Percentiles rank a stretch among this genome's conserved stretches.
Conservation (phyloP, 495 filamentous ascomycete species). For the Beverwykella pulmonaria region DNA sequence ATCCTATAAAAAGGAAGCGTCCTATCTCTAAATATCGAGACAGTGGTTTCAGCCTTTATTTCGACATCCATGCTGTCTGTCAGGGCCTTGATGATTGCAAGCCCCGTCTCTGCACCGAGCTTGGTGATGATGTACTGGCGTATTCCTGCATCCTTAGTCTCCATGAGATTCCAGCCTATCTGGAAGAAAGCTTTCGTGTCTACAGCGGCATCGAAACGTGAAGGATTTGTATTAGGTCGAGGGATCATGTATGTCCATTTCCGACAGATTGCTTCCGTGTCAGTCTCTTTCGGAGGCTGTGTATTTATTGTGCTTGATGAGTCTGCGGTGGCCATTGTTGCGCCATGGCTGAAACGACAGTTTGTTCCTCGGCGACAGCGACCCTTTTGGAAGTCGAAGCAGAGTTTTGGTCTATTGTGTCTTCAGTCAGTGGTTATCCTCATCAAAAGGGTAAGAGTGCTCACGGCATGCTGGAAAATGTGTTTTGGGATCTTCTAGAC, state of each 20-base stretch:
- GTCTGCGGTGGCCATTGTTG: not conserved
- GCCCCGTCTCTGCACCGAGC: conserved; percentile 15
- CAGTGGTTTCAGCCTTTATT: conserved; percentile 18
- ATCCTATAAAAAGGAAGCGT: conserved; percentile 57
- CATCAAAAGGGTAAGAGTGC: not conserved
- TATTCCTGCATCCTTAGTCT: conserved; percentile 13
- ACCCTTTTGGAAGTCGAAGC: conserved; percentile 9
- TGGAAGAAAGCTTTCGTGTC: conserved; percentile 20
- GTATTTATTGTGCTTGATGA: conserved; percentile 6
- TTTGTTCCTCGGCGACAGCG: conserved; percentile 1
- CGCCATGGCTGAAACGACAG: conserved; percentile 10
- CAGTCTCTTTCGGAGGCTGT: conserved; percentile 25
- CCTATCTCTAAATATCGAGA: conserved; percentile 43
- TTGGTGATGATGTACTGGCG: conserved; percentile 18
- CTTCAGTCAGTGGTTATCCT: conserved; percentile 5
- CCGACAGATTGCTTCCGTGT: conserved; percentile 39
- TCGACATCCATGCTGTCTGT: conserved; percentile 35
- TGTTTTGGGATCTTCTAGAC: not conserved
- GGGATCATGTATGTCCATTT: conserved; percentile 47
- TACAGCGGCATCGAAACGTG: conserved; percentile 4
- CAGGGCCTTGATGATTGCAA: conserved; percentile 33
- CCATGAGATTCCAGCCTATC: conserved; percentile 5
- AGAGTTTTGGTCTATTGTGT: conserved; percentile 13
- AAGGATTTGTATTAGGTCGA: conserved; percentile 36
- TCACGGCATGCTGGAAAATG: conserved; percentile 1